Conservation (phyloP, 1,139 yeast genomes). For the Pichia sp. region DNA sequence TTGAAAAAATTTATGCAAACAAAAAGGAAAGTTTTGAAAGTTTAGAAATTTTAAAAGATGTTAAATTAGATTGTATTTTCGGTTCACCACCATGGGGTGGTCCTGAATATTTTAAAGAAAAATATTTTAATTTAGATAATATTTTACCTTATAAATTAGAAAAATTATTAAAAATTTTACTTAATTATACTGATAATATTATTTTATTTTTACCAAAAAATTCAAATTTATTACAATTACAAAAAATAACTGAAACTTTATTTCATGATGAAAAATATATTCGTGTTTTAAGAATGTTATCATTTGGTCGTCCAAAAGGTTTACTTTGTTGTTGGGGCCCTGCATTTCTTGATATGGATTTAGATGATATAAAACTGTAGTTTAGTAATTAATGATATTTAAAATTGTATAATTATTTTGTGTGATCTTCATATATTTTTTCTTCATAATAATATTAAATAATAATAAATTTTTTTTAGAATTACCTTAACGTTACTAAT, state of each 20-base stretch:
- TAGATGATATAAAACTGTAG: constrained; percentile 2
- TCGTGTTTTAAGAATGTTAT: constrained; percentile 42
- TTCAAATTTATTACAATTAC: constrained; percentile 52
- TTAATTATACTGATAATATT: constrained; percentile 43
- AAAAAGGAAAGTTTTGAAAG: constrained; percentile 18
- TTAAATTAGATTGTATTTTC: constrained; percentile 60
- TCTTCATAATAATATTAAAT: too few species aligned
- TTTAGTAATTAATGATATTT: neutral
- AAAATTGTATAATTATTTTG: too few species aligned
- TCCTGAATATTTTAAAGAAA: constrained; percentile 47
- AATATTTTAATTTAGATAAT: constrained; percentile 50
- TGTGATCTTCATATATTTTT: too few species aligned
- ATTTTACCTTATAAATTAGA: constrained; percentile 47
- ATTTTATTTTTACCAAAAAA: constrained; percentile 75
- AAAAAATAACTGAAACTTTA: constrained; percentile 39
- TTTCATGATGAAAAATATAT: constrained; percentile 42
- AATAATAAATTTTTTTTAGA: too few species aligned
- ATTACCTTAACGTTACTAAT: too few species aligned
- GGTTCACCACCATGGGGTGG: constrained; percentile 99
- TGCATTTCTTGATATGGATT: constrained; percentile 18
- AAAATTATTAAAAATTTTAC: constrained; percentile 39
- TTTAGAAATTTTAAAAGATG: constrained; percentile 15
- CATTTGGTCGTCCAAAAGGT: constrained; percentile 45
- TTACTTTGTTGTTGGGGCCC: constrained; percentile 57
- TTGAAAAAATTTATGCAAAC: constrained; percentile 21